phyloP scores from a whole-genome alignment of 305 asterid genomes.

The Striga hermonthica region DNA sequence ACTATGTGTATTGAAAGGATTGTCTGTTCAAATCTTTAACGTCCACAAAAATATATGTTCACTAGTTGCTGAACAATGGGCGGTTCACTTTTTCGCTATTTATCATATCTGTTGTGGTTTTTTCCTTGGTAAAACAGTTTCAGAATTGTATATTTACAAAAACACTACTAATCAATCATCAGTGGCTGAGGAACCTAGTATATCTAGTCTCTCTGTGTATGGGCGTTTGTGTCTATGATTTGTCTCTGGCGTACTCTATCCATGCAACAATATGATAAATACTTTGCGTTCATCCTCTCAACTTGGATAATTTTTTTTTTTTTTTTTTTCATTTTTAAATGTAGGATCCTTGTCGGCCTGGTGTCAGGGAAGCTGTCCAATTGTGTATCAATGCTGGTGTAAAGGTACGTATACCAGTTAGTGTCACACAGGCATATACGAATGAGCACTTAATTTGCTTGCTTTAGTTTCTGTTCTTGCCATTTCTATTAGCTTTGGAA shows the following conservation, averaged over 20 bases:
- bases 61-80: background rate
- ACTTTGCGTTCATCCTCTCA: background rate
- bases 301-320: slow-evolving; percentile 14
- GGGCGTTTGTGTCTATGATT: background rate
- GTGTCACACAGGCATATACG: background rate
- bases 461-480: slow-evolving; percentile 3
- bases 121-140: slow-evolving; percentile 2
- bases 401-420: slow-evolving; percentile 49
- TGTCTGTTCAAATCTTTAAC: slow-evolving; percentile 3
- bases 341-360: slow-evolving; percentile 96
- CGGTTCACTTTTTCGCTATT: background rate
- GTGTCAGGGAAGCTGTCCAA: slow-evolving; percentile 81
- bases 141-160: background rate
- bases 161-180: slow-evolving; percentile 9
- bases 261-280: background rate
- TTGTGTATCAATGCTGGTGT: slow-evolving; percentile 82
- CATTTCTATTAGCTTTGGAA: too few species aligned
- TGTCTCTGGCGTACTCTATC: background rate
- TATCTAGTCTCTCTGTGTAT: background rate
- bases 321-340: slow-evolving; percentile 22
- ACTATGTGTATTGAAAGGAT: slow-evolving; percentile 13
- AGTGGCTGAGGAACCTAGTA: too few species aligned
- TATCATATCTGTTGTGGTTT: background rate
- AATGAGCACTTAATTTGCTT: background rate
- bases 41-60: background rate